Conservation (phyloP, 2,329 filamentous ascomycete species). For the Fusarium continuum region DNA sequence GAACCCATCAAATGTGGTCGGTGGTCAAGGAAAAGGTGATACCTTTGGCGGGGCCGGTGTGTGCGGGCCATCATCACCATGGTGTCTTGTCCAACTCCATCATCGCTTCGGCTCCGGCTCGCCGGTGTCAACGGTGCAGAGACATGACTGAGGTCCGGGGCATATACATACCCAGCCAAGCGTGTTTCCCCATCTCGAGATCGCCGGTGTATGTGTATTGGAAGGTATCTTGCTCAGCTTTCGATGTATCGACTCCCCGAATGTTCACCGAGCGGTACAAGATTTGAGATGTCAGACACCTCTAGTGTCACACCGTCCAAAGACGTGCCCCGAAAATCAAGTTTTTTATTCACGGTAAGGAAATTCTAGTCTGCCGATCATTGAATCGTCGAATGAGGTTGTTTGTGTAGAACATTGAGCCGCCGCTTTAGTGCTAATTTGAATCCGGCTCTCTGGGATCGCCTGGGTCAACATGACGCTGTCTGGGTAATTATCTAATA, state of each 20-base stretch:
- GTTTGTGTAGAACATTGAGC: background rate
- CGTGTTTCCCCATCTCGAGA: background rate
- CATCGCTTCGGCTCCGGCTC: background rate
- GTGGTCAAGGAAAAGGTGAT: background rate
- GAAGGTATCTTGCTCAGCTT: background rate
- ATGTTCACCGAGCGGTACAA: background rate
- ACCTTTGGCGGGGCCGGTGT: background rate
- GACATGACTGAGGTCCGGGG: background rate
- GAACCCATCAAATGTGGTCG: background rate
- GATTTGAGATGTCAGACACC: background rate
- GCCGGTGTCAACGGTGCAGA: background rate
- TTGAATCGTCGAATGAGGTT: background rate
- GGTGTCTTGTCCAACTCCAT: background rate
- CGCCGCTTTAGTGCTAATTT: background rate
- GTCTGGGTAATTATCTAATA: background rate
- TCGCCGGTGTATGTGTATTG: background rate
- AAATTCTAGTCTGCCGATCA: background rate
- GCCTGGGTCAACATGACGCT: background rate
- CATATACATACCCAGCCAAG: background rate
- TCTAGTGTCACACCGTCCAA: background rate
- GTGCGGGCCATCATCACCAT: background rate
- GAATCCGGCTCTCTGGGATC: background rate
- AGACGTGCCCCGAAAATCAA: constrained; percentile 11
- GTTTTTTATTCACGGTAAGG: background rate
- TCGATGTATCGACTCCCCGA: background rate